Base-by-base conservation (phyloP, 2,329 filamentous ascomycete species). In the Didymella pomorum region DNA sequence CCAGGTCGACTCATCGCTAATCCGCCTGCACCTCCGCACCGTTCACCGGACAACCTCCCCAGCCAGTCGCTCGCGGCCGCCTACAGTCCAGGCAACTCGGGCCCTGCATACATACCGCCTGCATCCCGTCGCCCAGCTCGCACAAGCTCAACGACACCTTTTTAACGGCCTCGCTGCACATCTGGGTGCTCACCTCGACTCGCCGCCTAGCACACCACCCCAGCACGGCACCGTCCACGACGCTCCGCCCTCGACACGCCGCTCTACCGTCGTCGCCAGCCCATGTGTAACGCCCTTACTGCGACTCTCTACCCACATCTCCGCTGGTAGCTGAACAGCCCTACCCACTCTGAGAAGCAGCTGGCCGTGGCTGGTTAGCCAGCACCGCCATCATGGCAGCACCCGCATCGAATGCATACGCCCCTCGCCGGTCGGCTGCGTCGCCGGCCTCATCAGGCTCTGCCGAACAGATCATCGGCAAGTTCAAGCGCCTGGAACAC, bases 401-500 rank as follows among this genome's bases (percentile, higher is more conserved):
- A 54, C 73, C 72, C 50, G 57, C 61, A 26, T 65, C 71, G 20
- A 66, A 68, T 54, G 60, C 67, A 35, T 71, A 69, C 57, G 68
- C 71, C 46, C 71, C 74, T 62, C 74, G 75, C 62, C 72, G 77
- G 63, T 71, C 75, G 52, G 70, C 71, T 26, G 64, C 76, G 18
- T 64, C 78, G 72, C 71, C 77, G 67, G 49, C 76, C 71, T 66
- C 75, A 69, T 68, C 75, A 29, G 61, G 58, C 39, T 62, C 64
- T 26, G 47, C 69, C 11, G 73, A 75, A 39, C 65, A 71, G 55
- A 66, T 79, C 44, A 83, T 95, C 70, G 92, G 93, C 67, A 87
- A 90, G 72, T 97, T 96, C 79, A 85, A 86, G 70, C 88, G 94
- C 71, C 87, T 93, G 69, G 88, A 90, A 68, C 92, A 97, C 80